These are phyloP conservation scores for Prinsepia uniflora DNA, from an alignment of 306 rosid species.

Conservation along the genomic window DNA sequence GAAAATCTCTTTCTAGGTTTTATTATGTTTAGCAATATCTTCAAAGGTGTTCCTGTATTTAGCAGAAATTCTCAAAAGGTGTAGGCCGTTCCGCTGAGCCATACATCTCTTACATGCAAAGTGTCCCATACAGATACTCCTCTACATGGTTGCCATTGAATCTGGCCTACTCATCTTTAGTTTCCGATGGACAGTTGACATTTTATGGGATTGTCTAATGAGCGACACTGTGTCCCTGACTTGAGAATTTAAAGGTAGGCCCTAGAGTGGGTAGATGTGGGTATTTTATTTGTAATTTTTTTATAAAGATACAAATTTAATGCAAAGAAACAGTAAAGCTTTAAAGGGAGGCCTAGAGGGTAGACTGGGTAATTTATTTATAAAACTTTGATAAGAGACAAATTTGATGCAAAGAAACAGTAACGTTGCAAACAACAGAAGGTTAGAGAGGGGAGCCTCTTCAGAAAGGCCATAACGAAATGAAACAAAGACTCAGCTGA, in stretches of 20 bases:
- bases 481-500: not conserved
- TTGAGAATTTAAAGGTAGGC: not conserved
- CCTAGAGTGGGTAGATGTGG: too few species aligned
- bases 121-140: not conserved
- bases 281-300: too few species aligned
- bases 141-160: not conserved
- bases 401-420: not conserved
- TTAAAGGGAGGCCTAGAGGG: not conserved
- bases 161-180: not conserved
- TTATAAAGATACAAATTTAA: too few species aligned
- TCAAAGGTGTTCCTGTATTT: not conserved
- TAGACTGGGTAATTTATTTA: not conserved
- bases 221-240: not conserved
- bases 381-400: too few species aligned
- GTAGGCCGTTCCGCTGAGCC: not conserved
- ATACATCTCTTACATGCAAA: not conserved
- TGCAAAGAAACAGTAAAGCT: too few species aligned
- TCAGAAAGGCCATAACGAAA: not conserved
- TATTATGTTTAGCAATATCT: slow-evolving; percentile 9
- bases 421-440: not conserved
- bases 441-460: not conserved
- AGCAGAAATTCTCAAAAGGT: not conserved
- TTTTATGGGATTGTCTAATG: not conserved
- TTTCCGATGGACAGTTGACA: not conserved
- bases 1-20: not conserved